Conservation (phyloP, 805 yeast genomes). For the Metschnikowia borealis region DNA sequence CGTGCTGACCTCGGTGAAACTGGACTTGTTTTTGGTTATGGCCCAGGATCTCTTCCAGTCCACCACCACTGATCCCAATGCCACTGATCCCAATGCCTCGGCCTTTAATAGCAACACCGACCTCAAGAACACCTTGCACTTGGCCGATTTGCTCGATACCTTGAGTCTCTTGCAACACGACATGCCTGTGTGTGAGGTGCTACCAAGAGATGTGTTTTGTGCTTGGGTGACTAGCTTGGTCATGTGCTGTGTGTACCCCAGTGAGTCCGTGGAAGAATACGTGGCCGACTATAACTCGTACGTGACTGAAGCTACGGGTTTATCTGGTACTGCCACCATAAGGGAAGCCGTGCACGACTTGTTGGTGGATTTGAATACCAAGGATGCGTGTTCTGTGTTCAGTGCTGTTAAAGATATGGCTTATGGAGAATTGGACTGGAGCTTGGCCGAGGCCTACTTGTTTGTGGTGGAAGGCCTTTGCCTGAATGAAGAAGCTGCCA, state of each 20-base stretch:
- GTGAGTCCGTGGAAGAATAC: constrained; percentile 45
- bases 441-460: constrained; percentile 36
- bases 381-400: constrained; percentile 29
- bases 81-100: not conserved
- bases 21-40: constrained; percentile 13
- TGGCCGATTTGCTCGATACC: constrained; percentile 32
- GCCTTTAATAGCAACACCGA: not conserved
- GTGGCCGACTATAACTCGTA: constrained; percentile 60
- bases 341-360: constrained; percentile 63
- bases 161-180: constrained; percentile 29
- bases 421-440: not conserved
- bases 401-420: not conserved
- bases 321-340: constrained; percentile 46
- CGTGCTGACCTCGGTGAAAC: constrained; percentile 18
- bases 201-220: constrained; percentile 11
- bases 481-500: constrained; percentile 34
- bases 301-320: constrained; percentile 71
- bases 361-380: constrained; percentile 44
- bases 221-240: constrained; percentile 28
- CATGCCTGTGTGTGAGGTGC: constrained; percentile 17
- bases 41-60: constrained; percentile 23
- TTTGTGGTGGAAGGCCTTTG: constrained; percentile 41
- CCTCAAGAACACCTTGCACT: not conserved
- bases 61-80: constrained; percentile 3
- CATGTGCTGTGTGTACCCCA: constrained; percentile 39